These are phyloP conservation scores for Marchantia polymorpha DNA, from an alignment of 225 moss, liverwort and hornwort species.

Conservation along the genomic window DNA sequence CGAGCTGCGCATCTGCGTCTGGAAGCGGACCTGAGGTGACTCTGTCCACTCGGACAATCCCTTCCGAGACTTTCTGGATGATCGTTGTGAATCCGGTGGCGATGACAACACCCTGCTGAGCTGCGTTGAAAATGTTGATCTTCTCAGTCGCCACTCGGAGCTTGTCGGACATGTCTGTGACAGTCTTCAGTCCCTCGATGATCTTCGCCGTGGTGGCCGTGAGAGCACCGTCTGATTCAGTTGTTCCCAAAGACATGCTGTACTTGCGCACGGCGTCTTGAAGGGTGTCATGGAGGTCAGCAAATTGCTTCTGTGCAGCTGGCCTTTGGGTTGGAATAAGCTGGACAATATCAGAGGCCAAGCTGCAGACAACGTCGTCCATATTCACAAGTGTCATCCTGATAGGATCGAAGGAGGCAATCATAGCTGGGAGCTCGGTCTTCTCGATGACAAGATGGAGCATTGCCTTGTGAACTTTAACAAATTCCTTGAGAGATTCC, in stretches of 20 bases:
- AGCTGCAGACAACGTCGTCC: neutral
- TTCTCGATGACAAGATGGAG: slow-evolving; percentile 23
- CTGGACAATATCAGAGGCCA: slow-evolving; percentile 15
- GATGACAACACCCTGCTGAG: neutral
- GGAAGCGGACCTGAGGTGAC: too few relatives aligned
- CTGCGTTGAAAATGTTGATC: neutral
- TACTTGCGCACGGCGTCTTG: slow-evolving; percentile 19
- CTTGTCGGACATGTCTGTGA: slow-evolving; percentile 25
- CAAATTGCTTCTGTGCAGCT: slow-evolving; percentile 1
- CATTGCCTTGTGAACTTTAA: slow-evolving; percentile 32
- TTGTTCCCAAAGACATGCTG: neutral
- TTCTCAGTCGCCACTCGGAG: neutral
- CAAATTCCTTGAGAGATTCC: slow-evolving; percentile 26
- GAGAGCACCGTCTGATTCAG: neutral
- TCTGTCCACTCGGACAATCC: too few relatives aligned
- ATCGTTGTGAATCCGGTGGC: too few relatives aligned
- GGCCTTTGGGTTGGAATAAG: slow-evolving; percentile 30
- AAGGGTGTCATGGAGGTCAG: slow-evolving; percentile 11
- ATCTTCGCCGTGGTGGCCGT: neutral
- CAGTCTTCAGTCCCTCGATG: slow-evolving; percentile 9
- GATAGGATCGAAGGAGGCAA: too few relatives aligned
- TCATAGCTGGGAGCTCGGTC: neutral
- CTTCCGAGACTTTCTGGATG: too few relatives aligned
- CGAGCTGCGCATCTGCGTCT: too few relatives aligned
- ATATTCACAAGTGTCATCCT: too few relatives aligned